Base-by-base conservation (phyloP, 352 stramenopile species). In the Phytophthora cryptogea region DNA sequence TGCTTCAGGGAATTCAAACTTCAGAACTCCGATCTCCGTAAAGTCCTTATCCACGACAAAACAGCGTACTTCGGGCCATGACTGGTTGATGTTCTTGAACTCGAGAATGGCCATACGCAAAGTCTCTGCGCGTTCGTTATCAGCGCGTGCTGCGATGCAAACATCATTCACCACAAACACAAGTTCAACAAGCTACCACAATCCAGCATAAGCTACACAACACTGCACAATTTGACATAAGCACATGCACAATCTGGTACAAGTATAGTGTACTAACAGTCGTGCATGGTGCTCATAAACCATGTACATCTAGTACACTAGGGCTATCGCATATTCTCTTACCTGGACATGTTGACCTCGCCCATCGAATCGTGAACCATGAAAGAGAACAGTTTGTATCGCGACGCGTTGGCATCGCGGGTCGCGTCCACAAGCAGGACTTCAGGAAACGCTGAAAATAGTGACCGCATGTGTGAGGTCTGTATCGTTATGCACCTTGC, bases 1-100 rank as follows among this genome's bases (percentile, higher is more conserved):
- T 14, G 42, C 60, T 17, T 41, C n/a, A 20, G 52, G 44, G 14
- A 63, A 54, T 17, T 45, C 31, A 3, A 30, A 11, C 1, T 13
- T n/a, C 2, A 66, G 20, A 8, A 56, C 48, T n/a, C 5, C 33
- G 11, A 70, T 62, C 47, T 70, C 63, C 11, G 56, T 63, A 9
- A 70, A 70, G 16, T 66, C 51, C 35, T 70, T 70, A 37, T 70
- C 48, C 8, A 66, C 57, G 3, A 70, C 36, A 37, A 66, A 40
- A 17, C 49, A 70, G 0, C n/a, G 23, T 6, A 63, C 27, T 0
- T 51, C 26, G 0, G 1, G 8, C 47, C 39, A 70, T 0, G 40
- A 16, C 3, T 27, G 47, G 33, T 69, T 64, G 33, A 6, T 43
- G n/a, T n/a, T 20, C 14, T 69, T 59, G 37, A 65, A 69, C 41